phyloP scores from a whole-genome alignment of 257 asterid genomes.

The Nyctanthes arbortristis region DNA sequence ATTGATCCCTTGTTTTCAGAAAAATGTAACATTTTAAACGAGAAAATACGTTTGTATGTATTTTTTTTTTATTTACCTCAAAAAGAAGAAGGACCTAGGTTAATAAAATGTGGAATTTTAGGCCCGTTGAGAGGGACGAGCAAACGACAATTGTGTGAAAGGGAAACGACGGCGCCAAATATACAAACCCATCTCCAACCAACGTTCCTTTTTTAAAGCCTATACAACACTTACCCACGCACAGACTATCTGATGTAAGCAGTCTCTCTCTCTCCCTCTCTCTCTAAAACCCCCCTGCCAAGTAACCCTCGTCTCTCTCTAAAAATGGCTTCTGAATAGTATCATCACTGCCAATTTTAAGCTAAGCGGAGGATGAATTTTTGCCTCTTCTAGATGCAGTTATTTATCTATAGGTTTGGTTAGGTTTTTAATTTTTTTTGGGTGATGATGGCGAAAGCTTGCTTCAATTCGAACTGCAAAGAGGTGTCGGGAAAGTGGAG shows the following conservation, averaged over 20 bases:
- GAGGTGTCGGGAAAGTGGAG: slow-evolving; percentile 48
- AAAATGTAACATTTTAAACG: no score
- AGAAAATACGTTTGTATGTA: no score
- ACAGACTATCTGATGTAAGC: neutral
- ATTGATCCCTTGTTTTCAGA: no score
- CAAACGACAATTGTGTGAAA: neutral
- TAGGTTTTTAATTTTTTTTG: slow-evolving; percentile 38
- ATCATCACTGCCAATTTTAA: slow-evolving; percentile 28
- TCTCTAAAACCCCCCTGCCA: slow-evolving; percentile 13
- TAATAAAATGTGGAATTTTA: neutral
- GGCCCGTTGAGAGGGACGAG: neutral
- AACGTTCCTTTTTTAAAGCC: slow-evolving; percentile 20
- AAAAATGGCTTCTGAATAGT: slow-evolving; percentile 25
- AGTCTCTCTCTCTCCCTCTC: slow-evolving; percentile 8
- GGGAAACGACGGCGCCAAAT: slow-evolving; percentile 21
- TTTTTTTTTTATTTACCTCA: neutral
- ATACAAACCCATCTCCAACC: neutral
- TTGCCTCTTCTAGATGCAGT: neutral
- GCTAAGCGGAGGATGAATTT: slow-evolving; percentile 2
- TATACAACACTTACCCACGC: neutral
- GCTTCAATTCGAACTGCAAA: slow-evolving; percentile 86
- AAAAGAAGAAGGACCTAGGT: no score
- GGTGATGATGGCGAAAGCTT: slow-evolving; percentile 42
- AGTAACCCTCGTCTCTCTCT: slow-evolving; percentile 20
- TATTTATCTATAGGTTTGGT: slow-evolving; percentile 1